phyloP scores from a whole-genome alignment of 345 rosid genomes.

The Conringia planisiliqua region DNA sequence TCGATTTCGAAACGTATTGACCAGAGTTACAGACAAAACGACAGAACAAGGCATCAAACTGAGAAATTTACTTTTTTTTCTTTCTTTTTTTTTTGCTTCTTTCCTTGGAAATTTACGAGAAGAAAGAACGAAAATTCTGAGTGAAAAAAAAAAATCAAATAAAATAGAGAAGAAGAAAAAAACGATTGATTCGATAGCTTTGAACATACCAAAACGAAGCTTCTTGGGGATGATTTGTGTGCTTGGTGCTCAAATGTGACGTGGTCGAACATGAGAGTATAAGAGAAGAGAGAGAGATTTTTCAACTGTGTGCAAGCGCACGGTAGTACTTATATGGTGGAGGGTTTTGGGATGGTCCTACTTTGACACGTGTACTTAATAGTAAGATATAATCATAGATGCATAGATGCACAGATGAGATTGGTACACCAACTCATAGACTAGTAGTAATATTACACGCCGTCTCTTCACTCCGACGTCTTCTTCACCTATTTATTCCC shows the following conservation, averaged over 20 bases:
- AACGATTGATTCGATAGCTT: neutral
- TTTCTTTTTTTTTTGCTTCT: neutral
- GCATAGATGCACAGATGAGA: neutral
- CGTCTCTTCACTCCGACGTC: neutral
- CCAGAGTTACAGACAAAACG: neutral
- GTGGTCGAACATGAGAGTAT: constrained; percentile 7
- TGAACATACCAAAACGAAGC: constrained; percentile 33
- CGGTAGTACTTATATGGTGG: neutral
- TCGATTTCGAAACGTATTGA: constrained; percentile 21
- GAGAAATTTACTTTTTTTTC: neutral
- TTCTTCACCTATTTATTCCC: neutral
- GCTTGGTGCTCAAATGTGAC: constrained; percentile 16
- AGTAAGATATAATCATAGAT: neutral
- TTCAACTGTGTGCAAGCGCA: constrained; percentile 18
- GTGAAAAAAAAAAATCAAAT: neutral
- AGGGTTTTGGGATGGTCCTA: neutral
- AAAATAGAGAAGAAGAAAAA: neutral
- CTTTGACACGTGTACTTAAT: constrained; percentile 4
- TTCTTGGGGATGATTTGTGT: constrained; percentile 10
- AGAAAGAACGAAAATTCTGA: neutral
- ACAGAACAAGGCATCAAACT: neutral
- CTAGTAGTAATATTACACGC: constrained; percentile 15
- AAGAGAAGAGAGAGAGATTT: neutral
- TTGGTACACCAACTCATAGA: constrained; percentile 28
- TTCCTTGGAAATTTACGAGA: neutral